Percentiles rank a stretch among this genome's conserved stretches.
phyloP scores from a whole-genome alignment of 805 yeast species.

The Ogataea trehalophila region DNA sequence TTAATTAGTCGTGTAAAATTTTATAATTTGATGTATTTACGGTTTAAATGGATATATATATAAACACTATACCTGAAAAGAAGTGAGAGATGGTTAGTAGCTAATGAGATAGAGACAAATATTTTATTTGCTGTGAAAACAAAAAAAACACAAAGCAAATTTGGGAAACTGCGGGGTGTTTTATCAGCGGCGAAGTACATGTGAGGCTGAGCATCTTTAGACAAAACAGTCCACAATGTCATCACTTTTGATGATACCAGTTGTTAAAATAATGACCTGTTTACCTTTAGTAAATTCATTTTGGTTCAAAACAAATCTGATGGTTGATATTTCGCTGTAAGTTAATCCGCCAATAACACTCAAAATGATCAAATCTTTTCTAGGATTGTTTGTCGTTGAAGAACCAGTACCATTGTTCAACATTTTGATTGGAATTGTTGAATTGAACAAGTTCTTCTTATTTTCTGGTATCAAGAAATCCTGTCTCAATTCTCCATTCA shows the following conservation, averaged over 20 bases:
- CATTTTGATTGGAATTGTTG: slow-evolving; percentile 21
- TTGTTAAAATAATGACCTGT: slow-evolving; percentile 38
- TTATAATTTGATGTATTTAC: too few species aligned
- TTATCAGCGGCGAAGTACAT: too few species aligned
- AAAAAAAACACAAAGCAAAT: too few species aligned
- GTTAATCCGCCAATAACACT: slow-evolving; percentile 83
- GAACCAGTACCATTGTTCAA: slow-evolving; percentile 7
- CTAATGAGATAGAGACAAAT: too few species aligned
- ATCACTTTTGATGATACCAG: slow-evolving; percentile 37
- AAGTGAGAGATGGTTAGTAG: background rate
- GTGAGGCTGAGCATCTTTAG: background rate
- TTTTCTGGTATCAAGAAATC: slow-evolving; percentile 28
- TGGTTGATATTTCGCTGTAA: slow-evolving; percentile 72
- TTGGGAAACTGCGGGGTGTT: too few species aligned
- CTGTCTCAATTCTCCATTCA: slow-evolving; percentile 34
- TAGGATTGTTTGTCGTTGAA: background rate
- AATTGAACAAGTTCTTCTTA: slow-evolving; percentile 24
- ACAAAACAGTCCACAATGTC: slow-evolving; percentile 28
- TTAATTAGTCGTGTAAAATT: background rate
- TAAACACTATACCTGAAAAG: too few species aligned
- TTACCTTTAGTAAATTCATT: slow-evolving; percentile 29
- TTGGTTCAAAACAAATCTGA: slow-evolving; percentile 54
- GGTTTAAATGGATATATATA: too few species aligned
- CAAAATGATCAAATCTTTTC: slow-evolving; percentile 36
- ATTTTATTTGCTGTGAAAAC: too few species aligned